Base-by-base conservation (phyloP, 805 yeast genomes). In the Torulaspora quercuum region DNA sequence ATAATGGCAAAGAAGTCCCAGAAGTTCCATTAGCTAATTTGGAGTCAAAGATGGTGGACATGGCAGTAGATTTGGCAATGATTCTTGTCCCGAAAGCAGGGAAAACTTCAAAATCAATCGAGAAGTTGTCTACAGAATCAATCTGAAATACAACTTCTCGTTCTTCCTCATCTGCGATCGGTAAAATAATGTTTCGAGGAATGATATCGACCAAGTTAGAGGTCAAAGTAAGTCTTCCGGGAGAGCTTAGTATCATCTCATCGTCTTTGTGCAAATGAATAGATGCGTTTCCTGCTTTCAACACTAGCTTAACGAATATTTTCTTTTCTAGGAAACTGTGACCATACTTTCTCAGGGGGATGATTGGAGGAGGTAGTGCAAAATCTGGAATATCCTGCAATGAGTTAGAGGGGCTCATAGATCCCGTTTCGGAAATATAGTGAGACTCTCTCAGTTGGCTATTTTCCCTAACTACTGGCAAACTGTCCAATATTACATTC, bases 61-160 rank as follows among this genome's bases (percentile, higher is more conserved):
- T 68, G 2, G 92, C 86, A 0, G 94, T 78, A 0, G 97, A 75
- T 53, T 89, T 90, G 3, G 96, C 96, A 35, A 90, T 80, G 37
- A 90, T 66, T 44, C 95, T 75, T 0, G 97, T 88, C 15, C 98
- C 98, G 64, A 87, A 92, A 6, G 90, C 84, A 1, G 98, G 97
- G 60, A 82, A 89, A 8, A 92, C 74, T 59, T 92, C 97, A 55
- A 89, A 82, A 53, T 86, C 95, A 35, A 89, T 74, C 18, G 78
- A 67, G 53, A 88, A 86, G 15, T 80, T 75, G 10, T 83, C 79
- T 37, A 88, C 74, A 2, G 82, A 67, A 50, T 85, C 90, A 6
- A 89, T 77, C 60, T 89, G 95, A 64, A 90, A 90, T 4, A 89
- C 80, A 42, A 86, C 75, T 30, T 78, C 76, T 32, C 76, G 80